Base-by-base conservation (phyloP, 805 yeast species). In the Clavispora phyllophila region DNA sequence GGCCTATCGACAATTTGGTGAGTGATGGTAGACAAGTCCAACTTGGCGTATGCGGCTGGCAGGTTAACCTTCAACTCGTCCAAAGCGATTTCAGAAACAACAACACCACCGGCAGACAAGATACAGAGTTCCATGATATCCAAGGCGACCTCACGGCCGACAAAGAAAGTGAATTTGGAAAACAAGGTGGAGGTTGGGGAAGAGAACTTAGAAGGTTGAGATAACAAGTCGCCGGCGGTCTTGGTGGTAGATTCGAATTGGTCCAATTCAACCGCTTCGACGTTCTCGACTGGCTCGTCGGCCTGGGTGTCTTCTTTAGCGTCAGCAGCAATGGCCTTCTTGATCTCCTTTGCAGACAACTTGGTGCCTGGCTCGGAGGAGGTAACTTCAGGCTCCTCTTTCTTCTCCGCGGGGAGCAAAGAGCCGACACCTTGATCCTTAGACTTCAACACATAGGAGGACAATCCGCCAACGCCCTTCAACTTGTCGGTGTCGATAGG, bases 1-100 rank as follows among this genome's bases (percentile, higher is more conserved):
- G 99, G 98, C 65, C 99, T 82, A 66, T 93, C 99, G 50, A 84
- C 82, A 54, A 93, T 84, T 66, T 91, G 98, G 65, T 93, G 99
- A 13, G 99, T 93, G 39, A 93, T 79, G 39, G 73, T 68, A 24
- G 79, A 71, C 43, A 87, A 70, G 58, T 84, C 84, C 48, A 83
- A 68, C 40, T 74, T 73, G 38, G 62, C 57, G 57, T 59, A 73
- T 23, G 66, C 67, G 32, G 61, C 62, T 6, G 75, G 69, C 37
- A 69, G 72, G 47, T 75, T 74, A 51, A 73, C 64, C 52, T 72
- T 66, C 45, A 84, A 65, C 63, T 84, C 93, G 61, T 91, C 97
- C 45, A 89, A 63, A 2, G 93, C 84, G 44, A 93, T 78, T 66
- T 93, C 99, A 56, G 95, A 83, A 37, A 90, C 78, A 27, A 88